Percentiles rank a stretch among this genome's conserved stretches.
Evolutionary conservation across 208 protist genomes (phyloP).

Genomic region (Phytomonas sp.): DNA sequence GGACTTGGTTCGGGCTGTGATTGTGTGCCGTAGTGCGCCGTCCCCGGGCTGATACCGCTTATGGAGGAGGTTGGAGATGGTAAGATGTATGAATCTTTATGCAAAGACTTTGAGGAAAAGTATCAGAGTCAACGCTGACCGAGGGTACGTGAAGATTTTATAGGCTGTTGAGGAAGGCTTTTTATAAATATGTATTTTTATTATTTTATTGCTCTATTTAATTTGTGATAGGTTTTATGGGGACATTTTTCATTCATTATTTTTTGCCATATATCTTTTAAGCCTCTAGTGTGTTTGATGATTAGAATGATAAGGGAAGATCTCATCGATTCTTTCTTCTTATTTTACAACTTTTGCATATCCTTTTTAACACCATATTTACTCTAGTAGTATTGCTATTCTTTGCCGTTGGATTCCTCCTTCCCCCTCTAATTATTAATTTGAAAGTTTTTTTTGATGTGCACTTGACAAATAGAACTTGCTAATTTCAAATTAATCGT

Average conservation of each 20-base stretch:
- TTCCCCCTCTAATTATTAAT: neutral
- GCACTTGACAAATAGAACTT: neutral
- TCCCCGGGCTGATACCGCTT: constrained; percentile 32
- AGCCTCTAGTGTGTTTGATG: neutral
- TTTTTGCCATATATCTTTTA: neutral
- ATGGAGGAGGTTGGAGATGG: neutral
- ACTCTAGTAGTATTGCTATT: neutral
- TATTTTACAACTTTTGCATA: neutral
- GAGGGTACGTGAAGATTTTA: neutral
- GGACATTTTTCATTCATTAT: neutral
- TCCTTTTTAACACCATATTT: neutral
- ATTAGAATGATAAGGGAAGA: neutral
- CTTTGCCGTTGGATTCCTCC: neutral
- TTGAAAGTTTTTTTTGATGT: neutral
- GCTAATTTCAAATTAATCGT: neutral
- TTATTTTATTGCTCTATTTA: neutral
- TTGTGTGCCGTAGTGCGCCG: constrained; percentile 51
- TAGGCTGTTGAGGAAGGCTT: neutral
- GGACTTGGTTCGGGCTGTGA: constrained; percentile 51
- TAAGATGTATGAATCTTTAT: neutral
- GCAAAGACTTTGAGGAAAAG: neutral
- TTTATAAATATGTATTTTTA: neutral
- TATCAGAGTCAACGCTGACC: neutral
- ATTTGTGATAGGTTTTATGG: neutral
- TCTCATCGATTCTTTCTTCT: neutral